These are phyloP conservation scores for Sugiyamaella japonica DNA, from an alignment of 1,139 yeast genomes.

Conservation along the genomic window DNA sequence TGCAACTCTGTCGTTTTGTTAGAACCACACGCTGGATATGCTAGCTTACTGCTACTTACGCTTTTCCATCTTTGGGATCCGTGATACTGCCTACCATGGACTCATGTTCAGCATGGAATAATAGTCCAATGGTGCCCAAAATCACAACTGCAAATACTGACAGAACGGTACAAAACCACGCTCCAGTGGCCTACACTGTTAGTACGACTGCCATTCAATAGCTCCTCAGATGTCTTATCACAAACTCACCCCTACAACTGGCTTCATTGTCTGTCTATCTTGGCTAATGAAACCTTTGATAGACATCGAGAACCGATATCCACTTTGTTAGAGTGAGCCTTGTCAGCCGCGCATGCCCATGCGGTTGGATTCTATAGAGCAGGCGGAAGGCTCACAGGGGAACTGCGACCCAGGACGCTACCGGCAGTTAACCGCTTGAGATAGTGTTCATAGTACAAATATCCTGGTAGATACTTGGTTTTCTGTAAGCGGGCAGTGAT, in stretches of 20 bases:
- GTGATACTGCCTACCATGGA: slow-evolving; percentile 87
- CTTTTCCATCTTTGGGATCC: slow-evolving; percentile 91
- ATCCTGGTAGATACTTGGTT: too few relatives aligned
- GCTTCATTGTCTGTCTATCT: slow-evolving; percentile 36
- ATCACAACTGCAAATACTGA: slow-evolving; percentile 91
- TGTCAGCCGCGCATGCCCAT: too few relatives aligned
- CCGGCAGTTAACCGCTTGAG: too few relatives aligned
- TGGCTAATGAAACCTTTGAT: background rate
- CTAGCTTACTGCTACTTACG: slow-evolving; percentile 45
- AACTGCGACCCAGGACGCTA: too few relatives aligned
- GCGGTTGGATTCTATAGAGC: too few relatives aligned
- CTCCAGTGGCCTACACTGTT: slow-evolving; percentile 61
- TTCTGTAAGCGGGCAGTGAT: too few relatives aligned
- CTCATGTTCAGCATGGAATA: slow-evolving; percentile 81
- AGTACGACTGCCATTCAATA: background rate
- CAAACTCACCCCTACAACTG: slow-evolving; percentile 42
- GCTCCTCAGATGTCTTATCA: background rate
- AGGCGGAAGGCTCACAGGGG: too few relatives aligned
- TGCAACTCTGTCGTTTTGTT: slow-evolving; percentile 59
- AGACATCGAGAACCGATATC: too few relatives aligned
- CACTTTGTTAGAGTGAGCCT: too few relatives aligned
- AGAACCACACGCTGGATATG: background rate
- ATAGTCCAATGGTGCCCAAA: slow-evolving; percentile 75
- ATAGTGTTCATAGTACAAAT: too few relatives aligned
- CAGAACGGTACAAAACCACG: slow-evolving; percentile 92